Conservation (phyloP, 192 early-diverging fungal species). For the Entomortierella beljakovae region DNA sequence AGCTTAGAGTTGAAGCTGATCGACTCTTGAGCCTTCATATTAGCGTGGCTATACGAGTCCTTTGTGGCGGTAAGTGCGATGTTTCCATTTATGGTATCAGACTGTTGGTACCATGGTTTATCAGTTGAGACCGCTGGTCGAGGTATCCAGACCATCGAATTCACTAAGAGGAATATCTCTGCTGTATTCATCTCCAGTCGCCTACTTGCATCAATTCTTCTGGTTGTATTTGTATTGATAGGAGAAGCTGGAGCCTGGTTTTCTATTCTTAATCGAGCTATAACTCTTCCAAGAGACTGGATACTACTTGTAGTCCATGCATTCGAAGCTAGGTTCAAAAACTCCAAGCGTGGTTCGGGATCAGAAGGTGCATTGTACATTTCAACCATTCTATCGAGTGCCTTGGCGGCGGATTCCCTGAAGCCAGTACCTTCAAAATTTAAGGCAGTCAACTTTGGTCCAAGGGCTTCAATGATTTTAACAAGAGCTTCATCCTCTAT, state of each 20-base stretch:
- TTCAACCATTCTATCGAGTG: conserved; percentile 23
- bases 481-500: conserved; percentile 26
- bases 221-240: not conserved
- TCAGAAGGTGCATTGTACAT: conserved; percentile 1
- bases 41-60: conserved; percentile 4
- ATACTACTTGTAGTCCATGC: conserved; percentile 36
- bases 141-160: conserved; percentile 29
- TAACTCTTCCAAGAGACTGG: conserved; percentile 27
- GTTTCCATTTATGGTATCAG: not conserved
- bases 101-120: conserved; percentile 25
- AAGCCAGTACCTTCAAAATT: conserved; percentile 41
- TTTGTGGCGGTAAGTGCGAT: conserved; percentile 21
- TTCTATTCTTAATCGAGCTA: conserved; percentile 10
- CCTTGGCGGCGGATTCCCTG: conserved; percentile 24
- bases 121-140: conserved; percentile 5
- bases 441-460: conserved; percentile 17
- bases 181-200: conserved; percentile 22
- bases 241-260: conserved; percentile 9
- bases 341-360: conserved; percentile 19
- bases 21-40: conserved; percentile 16
- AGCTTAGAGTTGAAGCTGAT: conserved; percentile 28
- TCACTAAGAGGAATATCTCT: conserved; percentile 28
- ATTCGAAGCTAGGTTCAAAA: conserved; percentile 22
- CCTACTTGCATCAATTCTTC: not conserved
- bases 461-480: conserved; percentile 9